These are phyloP conservation scores for Melastoma malabathricum DNA, from an alignment of 345 rosid genomes.

Conservation along the genomic window DNA sequence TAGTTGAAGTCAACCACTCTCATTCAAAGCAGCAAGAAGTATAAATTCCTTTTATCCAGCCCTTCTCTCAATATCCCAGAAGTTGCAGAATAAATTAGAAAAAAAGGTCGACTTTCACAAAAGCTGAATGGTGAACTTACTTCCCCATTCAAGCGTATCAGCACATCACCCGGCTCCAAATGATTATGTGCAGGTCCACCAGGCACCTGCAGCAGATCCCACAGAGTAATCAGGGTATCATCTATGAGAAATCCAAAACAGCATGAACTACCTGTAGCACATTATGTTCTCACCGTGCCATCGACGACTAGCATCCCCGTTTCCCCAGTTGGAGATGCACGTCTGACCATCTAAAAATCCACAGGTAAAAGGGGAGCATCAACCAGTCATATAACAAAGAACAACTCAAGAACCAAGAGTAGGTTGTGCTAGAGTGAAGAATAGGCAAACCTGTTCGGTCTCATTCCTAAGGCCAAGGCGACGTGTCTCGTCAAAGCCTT, in stretches of 20 bases:
- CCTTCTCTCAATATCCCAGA: too few species aligned
- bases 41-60: background rate
- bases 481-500: slow-evolving; percentile 96
- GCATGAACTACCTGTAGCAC: background rate
- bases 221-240: slow-evolving; percentile 2
- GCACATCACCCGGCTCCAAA: slow-evolving; percentile 93
- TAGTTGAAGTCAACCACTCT: background rate
- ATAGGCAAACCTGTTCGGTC: slow-evolving; percentile 61
- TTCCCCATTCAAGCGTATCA: slow-evolving; percentile 72
- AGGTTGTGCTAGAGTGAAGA: too few species aligned
- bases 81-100: too few species aligned
- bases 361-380: background rate
- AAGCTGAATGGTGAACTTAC: slow-evolving; percentile 26
- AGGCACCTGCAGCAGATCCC: slow-evolving; percentile 54
- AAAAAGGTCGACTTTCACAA: too few species aligned
- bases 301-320: slow-evolving; percentile 97
- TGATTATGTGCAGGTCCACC: slow-evolving; percentile 80
- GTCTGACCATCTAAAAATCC: slow-evolving; percentile 54
- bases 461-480: slow-evolving; percentile 78
- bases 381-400: background rate
- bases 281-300: slow-evolving; percentile 47
- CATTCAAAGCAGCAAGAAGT: background rate
- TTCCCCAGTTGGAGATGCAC: slow-evolving; percentile 64
- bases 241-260: background rate
- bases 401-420: too few species aligned